Percentiles rank a stretch among this genome's conserved stretches.
Evolutionary conservation across 192 early-diverging fungal genomes (phyloP).

Genomic region (Coemansia sp.): DNA sequence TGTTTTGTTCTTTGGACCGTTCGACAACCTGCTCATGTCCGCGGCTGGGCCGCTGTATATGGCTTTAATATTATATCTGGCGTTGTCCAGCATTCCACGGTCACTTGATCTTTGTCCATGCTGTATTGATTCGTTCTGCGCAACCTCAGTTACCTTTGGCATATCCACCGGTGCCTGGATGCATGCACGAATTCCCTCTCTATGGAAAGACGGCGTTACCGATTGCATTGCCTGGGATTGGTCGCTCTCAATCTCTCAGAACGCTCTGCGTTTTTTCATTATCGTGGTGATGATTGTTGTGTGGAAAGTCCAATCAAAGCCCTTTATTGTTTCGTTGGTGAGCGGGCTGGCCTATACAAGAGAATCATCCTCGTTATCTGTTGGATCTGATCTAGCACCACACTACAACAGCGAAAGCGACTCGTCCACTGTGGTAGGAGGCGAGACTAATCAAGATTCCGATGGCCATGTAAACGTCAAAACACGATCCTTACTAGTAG

Average conservation of each 20-base stretch:
- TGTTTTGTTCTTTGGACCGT: conserved; percentile 21
- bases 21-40: conserved; percentile 40
- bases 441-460: background rate
- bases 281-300: conserved; percentile 29
- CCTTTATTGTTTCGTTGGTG: conserved; percentile 19
- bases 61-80: conserved; percentile 19
- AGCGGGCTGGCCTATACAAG: background rate
- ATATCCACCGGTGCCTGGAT: conserved; percentile 41
- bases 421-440: background rate
- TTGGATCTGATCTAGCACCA: background rate
- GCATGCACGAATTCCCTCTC: conserved; percentile 41
- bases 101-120: conserved; percentile 55
- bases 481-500: background rate
- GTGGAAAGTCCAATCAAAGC: conserved; percentile 53
- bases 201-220: conserved; percentile 25
- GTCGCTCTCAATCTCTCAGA: conserved; percentile 37
- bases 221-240: conserved; percentile 47
- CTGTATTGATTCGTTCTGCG: conserved; percentile 51
- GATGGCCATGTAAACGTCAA: background rate
- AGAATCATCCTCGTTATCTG: background rate
- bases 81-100: conserved; percentile 35
- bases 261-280: conserved; percentile 34
- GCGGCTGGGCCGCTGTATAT: conserved; percentile 45
- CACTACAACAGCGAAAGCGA: conserved; percentile 14
- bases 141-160: conserved; percentile 46